These are phyloP conservation scores for Funneliformis geosporum DNA, from an alignment of 192 early-diverging fungal genomes.

Conservation along the genomic window DNA sequence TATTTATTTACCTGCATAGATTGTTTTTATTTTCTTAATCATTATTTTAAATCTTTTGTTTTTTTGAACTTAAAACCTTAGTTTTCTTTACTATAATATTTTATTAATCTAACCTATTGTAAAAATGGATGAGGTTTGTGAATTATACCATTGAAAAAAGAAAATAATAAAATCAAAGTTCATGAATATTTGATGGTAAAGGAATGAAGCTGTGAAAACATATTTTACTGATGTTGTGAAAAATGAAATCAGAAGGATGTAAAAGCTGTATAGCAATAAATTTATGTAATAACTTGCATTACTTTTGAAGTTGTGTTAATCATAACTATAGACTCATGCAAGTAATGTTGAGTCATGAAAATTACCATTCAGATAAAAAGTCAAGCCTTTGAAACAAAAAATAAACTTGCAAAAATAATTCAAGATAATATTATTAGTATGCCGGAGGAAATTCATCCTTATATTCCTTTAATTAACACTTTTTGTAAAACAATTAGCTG, in stretches of 20 bases:
- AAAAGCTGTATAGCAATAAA: not conserved
- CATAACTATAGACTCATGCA: not conserved
- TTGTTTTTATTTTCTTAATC: too few relatives aligned
- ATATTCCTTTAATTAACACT: not conserved
- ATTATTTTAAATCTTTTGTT: too few relatives aligned
- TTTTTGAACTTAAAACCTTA: too few relatives aligned
- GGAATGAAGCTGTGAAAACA: not conserved
- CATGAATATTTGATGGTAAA: too few relatives aligned
- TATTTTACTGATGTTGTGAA: constrained; percentile 8
- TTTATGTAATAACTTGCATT: not conserved
- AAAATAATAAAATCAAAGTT: too few relatives aligned
- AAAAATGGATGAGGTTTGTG: too few relatives aligned
- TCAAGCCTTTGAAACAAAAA: not conserved
- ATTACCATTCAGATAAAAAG: not conserved
- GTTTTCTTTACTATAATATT: too few relatives aligned
- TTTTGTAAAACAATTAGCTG: not conserved
- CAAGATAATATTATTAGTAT: not conserved
- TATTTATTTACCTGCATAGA: too few relatives aligned
- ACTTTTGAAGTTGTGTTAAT: not conserved
- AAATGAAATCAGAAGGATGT: not conserved
- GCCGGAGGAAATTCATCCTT: not conserved
- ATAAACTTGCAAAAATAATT: not conserved
- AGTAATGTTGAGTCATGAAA: not conserved
- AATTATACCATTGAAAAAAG: too few relatives aligned
- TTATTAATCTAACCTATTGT: too few relatives aligned